Evolutionary conservation across 1,284 basidiomycete species (phyloP), one percentile per base, ranked within the genome.

Genomic region (Puccinia polysora): DNA sequence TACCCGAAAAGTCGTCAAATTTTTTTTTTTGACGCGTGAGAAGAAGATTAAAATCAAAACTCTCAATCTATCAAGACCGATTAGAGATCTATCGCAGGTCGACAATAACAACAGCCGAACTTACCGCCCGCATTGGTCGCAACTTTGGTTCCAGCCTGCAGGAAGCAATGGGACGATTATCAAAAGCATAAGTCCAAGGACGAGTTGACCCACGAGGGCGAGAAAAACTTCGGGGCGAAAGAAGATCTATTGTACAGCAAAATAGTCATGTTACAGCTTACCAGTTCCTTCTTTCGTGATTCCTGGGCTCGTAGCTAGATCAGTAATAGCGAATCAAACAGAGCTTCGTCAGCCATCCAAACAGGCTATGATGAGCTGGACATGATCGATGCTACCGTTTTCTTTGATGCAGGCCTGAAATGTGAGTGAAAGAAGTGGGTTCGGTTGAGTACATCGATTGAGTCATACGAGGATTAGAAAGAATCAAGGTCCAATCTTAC

Each of bases 381-480:
- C n/a, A n/a, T n/a, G n/a, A n/a, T n/a, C 6, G n/a, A 12, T 12
- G 56, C 2, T 49, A 70, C 68, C 23, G 68, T 70, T 70, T 70
- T 70, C 47, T 70, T 70, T 20, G 68, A 70, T 8, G 68, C 68
- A 52, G 68, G 68, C 68, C 68, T 70, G 40, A 28, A 56, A 23
- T 14, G 28, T 58, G 18, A 14, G 10, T 18, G 15, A 38, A 23
- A 2, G 2, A 58, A 38, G 3, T 38, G 3, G 6, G 36, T n/a
- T 58, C 56, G 43, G 56, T 38, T 38, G 10, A 15, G n/a, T n/a
- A n/a, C n/a, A n/a, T n/a, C n/a, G n/a, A n/a, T n/a, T 58, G 23
- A 20, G 55, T 40, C 2, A 5, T n/a, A 58, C 7, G n/a, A 34
- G 25, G 15, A 14, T 36, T 18, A n/a, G n/a, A 20, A 56, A 58